Base-by-base conservation (phyloP, 2,329 filamentous ascomycete species). In the Zopfia rhizophila region DNA sequence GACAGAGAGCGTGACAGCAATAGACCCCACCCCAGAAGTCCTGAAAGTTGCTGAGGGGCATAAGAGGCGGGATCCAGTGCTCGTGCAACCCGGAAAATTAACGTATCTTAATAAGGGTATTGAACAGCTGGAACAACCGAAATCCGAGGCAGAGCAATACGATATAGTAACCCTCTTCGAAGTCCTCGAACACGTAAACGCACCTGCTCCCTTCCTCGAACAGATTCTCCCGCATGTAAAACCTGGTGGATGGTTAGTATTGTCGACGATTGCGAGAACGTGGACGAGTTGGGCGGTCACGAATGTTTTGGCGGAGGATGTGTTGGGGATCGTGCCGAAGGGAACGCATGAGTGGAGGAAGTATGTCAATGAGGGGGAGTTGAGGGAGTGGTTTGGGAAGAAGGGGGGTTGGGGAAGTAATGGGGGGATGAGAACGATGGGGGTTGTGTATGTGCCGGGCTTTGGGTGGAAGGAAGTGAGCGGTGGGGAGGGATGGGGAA, bases 341-440 rank as follows among this genome's bases (percentile, higher is more conserved):
- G 94, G 94, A 2, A 99, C 94, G 33, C 94, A 99, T 74, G 91
- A 97, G 70, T 99, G 94, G 94, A 80, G 81, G 53, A 96, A 97
- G 76, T 99, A 97, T 74, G 87, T 99, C 57, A 94, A 97, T 66
- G 89, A 90, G 54, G 78, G 83, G 11, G 93, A 97, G 78, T 70
- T 96, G 66, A 68, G 73, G 56, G 66, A 56, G 4, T 81, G 77
- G 74, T 78, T 78, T 53, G 63, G 55, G 25, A 67, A 66, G 49
- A 63, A 73, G 57, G 44, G 53, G 14, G 74, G 75, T 7, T 65
- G 76, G 68, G 68, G 60, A 3, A 13, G 27, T 5, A 35, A 38
- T 18, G 54, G 50, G 49, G 78, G 75, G 1, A 80, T 79, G 27
- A 75, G 76, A 63, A 81, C 87, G 52, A 86, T 89, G 80, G 94